Evolutionary conservation across 1,284 basidiomycete species (phyloP).

Genomic region (Puccinia novopanici): DNA sequence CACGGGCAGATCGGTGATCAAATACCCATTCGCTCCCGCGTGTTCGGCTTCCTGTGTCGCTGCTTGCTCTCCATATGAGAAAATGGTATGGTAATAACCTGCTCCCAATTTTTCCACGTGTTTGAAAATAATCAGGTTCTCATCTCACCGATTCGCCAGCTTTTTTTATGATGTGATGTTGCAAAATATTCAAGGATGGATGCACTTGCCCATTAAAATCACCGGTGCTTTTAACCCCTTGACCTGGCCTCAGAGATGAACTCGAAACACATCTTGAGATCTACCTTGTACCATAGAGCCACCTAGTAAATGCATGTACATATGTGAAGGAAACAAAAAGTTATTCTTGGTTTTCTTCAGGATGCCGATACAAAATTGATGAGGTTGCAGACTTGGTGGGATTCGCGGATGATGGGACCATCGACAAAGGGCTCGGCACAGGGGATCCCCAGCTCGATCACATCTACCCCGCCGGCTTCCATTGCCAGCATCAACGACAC

Average conservation of each 20-base stretch:
- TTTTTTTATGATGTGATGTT: too few relatives aligned
- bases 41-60: conserved; percentile 83
- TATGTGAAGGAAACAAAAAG: conserved; percentile 17
- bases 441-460: conserved; percentile 93
- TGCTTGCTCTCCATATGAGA: conserved; percentile 91
- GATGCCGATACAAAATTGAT: conserved; percentile 6
- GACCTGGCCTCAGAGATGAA: conserved; percentile 76
- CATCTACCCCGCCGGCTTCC: conserved; percentile 87
- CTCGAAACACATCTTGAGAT: conserved; percentile 73
- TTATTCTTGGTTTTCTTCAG: background rate
- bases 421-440: conserved; percentile 97
- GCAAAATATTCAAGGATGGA: too few relatives aligned
- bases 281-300: conserved; percentile 75
- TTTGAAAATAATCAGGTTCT: too few relatives aligned
- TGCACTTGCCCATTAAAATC: conserved; percentile 75
- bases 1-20: conserved; percentile 95
- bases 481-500: conserved; percentile 85
- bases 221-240: conserved; percentile 83
- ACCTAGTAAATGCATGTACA: conserved; percentile 63
- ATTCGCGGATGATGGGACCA: conserved; percentile 84
- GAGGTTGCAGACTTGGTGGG: conserved; percentile 70
- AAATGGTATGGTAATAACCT: conserved; percentile 95
- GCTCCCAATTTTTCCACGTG: too few relatives aligned
- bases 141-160: too few relatives aligned
- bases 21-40: conserved; percentile 94